Conservation (phyloP, 2,329 filamentous ascomycete genomes). For the Mycosphaerelloides madeirae region DNA sequence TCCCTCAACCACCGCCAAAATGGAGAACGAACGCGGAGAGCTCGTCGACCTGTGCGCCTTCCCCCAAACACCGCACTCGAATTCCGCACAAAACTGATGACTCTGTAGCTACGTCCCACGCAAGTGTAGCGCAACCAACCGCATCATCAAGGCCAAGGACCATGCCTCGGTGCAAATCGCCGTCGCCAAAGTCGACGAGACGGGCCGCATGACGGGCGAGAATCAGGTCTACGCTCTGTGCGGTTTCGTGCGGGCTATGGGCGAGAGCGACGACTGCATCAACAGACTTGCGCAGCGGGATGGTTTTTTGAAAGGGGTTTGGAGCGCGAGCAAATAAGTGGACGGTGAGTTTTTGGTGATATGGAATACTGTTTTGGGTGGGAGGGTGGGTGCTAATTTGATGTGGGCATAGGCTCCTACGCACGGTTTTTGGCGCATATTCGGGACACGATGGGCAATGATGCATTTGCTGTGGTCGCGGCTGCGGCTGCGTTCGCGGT, state of each 20-base stretch:
- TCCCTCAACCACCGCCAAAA: conserved; percentile 44
- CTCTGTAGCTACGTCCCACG: conserved; percentile 81
- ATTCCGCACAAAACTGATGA: conserved; percentile 22
- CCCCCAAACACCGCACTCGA: conserved; percentile 6
- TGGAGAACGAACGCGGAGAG: conserved; percentile 99
- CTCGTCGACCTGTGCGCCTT: conserved; percentile 91
- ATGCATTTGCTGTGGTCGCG: no score
- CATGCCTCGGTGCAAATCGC: conserved; percentile 97
- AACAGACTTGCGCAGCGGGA: conserved; percentile 96
- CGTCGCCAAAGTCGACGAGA: conserved; percentile 98
- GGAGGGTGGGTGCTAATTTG: neutral
- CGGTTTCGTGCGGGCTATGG: conserved; percentile 96
- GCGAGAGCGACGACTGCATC: conserved; percentile 93
- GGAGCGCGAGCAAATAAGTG: conserved; percentile 64
- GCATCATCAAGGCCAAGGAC: conserved; percentile 99
- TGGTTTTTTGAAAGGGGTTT: conserved; percentile 94
- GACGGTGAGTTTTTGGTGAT: conserved; percentile 32
- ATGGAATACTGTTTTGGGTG: conserved; percentile 13
- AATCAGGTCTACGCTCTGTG: conserved; percentile 96
- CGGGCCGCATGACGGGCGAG: conserved; percentile 93
- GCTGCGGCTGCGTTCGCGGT: no score
- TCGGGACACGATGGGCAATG: neutral
- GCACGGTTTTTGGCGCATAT: neutral
- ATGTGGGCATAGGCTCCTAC: neutral
- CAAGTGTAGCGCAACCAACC: conserved; percentile 98